These are phyloP conservation scores for Fraxinus nigra DNA, from an alignment of 305 asterid species.

Conservation along the genomic window DNA sequence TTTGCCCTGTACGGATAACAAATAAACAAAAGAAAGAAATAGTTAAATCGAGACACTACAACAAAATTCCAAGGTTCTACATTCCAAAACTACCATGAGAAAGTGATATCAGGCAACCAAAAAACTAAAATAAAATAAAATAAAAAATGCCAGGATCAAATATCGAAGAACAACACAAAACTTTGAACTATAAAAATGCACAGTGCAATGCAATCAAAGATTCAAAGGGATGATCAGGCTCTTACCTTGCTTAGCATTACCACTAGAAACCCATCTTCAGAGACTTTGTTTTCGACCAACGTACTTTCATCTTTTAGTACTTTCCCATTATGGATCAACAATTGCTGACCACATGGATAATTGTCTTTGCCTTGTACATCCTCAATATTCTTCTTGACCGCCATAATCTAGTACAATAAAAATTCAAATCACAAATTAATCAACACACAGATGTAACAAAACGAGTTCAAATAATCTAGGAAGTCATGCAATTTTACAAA, in stretches of 20 bases:
- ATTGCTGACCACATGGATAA: conserved; percentile 90
- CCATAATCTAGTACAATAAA: conserved; percentile 55
- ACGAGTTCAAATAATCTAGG: not conserved
- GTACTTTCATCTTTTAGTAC: conserved; percentile 87
- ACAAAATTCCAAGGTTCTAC: not conserved
- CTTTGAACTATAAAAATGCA: no score
- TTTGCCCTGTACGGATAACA: no score
- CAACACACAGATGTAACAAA: not conserved
- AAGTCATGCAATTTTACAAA: not conserved
- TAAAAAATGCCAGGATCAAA: no score
- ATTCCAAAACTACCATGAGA: not conserved
- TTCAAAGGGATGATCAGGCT: no score
- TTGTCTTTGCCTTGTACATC: conserved; percentile 85
- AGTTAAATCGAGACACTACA: not conserved
- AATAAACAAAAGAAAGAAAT: not conserved
- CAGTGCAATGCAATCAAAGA: no score
- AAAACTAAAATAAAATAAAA: no score
- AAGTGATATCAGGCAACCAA: not conserved
- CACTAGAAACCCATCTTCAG: conserved; percentile 93
- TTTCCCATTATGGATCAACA: conserved; percentile 87
- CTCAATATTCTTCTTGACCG: conserved; percentile 86
- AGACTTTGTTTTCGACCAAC: conserved; percentile 73
- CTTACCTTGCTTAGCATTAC: conserved; percentile 95
- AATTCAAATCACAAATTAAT: conserved; percentile 17
- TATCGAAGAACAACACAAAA: no score